These are phyloP conservation scores for Mitragyna speciosa DNA, from an alignment of 257 asterid species.

Conservation along the genomic window DNA sequence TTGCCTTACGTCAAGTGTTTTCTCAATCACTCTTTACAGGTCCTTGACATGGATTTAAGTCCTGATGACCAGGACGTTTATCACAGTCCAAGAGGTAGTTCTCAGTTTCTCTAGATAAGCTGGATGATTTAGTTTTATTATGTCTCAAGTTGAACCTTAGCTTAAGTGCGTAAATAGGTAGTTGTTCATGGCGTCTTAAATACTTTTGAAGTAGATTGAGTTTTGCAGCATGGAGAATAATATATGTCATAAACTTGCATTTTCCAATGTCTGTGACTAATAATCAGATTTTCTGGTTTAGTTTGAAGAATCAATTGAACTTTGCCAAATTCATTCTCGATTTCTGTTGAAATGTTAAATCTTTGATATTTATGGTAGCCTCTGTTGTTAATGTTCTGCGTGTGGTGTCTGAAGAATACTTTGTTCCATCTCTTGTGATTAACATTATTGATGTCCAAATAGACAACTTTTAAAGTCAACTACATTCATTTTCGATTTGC, in stretches of 20 bases:
- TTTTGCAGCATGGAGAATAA: neutral
- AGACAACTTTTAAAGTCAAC: neutral
- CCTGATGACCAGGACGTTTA: conserved; percentile 49
- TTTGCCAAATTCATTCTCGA: neutral
- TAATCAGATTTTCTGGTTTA: neutral
- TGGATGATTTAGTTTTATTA: conserved; percentile 4
- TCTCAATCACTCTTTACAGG: conserved; percentile 47
- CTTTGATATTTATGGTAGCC: neutral
- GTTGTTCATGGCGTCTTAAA: neutral
- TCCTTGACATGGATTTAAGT: conserved; percentile 77
- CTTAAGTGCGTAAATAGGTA: neutral
- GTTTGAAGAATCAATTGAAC: neutral
- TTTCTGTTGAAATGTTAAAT: neutral
- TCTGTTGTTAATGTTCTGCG: neutral
- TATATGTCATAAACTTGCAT: neutral
- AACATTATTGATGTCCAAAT: conserved; percentile 6
- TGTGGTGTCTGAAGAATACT: neutral
- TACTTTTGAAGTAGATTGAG: neutral
- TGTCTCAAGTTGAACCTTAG: neutral
- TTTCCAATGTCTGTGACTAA: neutral
- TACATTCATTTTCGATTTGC: conserved; percentile 35
- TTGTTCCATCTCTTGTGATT: neutral
- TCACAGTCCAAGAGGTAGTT: conserved; percentile 57
- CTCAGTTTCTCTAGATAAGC: conserved; percentile 14
- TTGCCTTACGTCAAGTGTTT: conserved; percentile 22